phyloP scores from a whole-genome alignment of 1,284 basidiomycete genomes.

The Caloboletus inedulis region DNA sequence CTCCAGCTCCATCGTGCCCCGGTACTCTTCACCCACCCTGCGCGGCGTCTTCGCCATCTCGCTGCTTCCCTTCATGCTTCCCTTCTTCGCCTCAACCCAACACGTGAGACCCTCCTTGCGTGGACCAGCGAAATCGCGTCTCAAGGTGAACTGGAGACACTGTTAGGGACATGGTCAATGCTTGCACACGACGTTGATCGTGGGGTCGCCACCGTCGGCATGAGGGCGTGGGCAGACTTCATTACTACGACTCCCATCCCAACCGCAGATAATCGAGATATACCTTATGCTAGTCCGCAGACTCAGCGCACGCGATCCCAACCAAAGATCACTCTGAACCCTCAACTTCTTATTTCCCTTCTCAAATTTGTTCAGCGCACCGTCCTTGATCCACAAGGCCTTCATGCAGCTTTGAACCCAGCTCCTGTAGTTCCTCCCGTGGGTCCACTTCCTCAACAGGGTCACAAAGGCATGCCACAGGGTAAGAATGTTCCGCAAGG shows the following conservation, averaged over 20 bases:
- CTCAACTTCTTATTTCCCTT: constrained; percentile 36
- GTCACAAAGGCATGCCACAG: constrained; percentile 2
- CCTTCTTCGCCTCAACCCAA: constrained; percentile 54
- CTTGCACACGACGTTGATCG: constrained; percentile 73
- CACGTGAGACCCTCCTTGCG: constrained; percentile 54
- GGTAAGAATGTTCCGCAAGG: constrained; percentile 6
- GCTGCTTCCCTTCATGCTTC: constrained; percentile 69
- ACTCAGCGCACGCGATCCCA: background rate
- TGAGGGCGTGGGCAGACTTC: constrained; percentile 52
- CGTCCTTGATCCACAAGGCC: constrained; percentile 62
- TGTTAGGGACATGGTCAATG: constrained; percentile 82
- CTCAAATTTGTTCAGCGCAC: constrained; percentile 52
- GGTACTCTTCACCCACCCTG: constrained; percentile 77
- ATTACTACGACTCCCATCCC: constrained; percentile 30
- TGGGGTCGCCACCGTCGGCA: constrained; percentile 50
- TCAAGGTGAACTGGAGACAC: constrained; percentile 57
- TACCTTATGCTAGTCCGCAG: background rate
- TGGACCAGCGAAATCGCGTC: constrained; percentile 56
- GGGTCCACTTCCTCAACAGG: constrained; percentile 5
- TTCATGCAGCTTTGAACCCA: constrained; percentile 72
- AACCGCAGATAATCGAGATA: constrained; percentile 21
- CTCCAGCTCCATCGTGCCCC: constrained; percentile 82
- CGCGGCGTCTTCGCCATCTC: constrained; percentile 70
- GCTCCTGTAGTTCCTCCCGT: constrained; percentile 36
- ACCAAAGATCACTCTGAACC: constrained; percentile 10